Evolutionary conservation across 345 rosid species (phyloP).

Genomic region (Melaleuca quinquenervia): DNA sequence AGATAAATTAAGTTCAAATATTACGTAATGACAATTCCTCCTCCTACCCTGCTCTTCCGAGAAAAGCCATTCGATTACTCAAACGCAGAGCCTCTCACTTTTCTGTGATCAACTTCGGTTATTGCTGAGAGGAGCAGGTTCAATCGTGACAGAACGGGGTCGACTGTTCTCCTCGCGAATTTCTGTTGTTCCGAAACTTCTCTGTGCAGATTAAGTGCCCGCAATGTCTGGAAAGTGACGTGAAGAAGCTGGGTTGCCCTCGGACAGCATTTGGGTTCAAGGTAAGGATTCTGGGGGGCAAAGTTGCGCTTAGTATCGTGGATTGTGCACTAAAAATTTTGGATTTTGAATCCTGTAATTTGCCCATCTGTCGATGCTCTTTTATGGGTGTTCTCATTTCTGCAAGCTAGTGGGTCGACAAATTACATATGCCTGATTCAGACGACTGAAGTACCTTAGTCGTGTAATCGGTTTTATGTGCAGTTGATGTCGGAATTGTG

Average conservation of each 20-base stretch:
- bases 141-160: background rate
- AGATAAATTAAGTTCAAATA: too few relatives aligned
- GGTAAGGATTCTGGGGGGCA: background rate
- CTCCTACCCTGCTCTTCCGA: background rate
- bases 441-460: background rate
- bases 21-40: background rate
- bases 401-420: background rate
- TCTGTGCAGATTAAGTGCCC: background rate
- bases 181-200: background rate
- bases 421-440: background rate
- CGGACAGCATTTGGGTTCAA: background rate
- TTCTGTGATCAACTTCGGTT: background rate
- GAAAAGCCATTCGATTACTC: background rate
- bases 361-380: background rate
- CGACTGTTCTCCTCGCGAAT: background rate
- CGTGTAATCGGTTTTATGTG: background rate
- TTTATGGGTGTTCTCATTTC: background rate
- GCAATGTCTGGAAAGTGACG: background rate
- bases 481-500: background rate
- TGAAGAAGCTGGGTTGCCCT: background rate
- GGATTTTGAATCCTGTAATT: background rate
- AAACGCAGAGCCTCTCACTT: background rate
- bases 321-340: background rate
- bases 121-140: background rate
- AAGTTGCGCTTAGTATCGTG: background rate